phyloP scores from a whole-genome alignment of 2,329 filamentous ascomycete genomes.

The Arthrobotrys megalospora region DNA sequence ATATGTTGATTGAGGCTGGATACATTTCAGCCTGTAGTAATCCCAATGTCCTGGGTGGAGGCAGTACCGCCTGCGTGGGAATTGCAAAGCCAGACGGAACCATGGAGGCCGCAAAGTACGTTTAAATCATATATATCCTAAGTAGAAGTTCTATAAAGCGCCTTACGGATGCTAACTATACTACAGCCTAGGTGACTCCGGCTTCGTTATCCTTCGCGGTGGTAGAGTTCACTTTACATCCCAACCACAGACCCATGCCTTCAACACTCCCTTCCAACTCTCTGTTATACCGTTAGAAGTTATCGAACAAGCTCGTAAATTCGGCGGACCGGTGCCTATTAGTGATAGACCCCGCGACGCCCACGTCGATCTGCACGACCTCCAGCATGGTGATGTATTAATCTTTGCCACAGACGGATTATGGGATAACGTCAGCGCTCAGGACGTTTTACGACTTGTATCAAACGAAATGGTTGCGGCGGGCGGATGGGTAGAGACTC shows the following conservation, averaged over 20 bases:
- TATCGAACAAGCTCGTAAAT: slow-evolving; percentile 83
- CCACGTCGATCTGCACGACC: slow-evolving; percentile 80
- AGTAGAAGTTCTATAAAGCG: slow-evolving; percentile 9
- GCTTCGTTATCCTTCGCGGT: slow-evolving; percentile 87
- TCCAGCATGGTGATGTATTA: slow-evolving; percentile 93
- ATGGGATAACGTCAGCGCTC: slow-evolving; percentile 93
- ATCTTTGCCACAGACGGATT: slow-evolving; percentile 95
- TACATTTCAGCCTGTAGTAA: slow-evolving; percentile 87
- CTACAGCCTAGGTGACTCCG: slow-evolving; percentile 84
- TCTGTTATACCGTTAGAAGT: slow-evolving; percentile 87
- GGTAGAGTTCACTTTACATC: slow-evolving; percentile 89
- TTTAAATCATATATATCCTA: slow-evolving; percentile 14
- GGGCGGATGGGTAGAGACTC: slow-evolving; percentile 80
- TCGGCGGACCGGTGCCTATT: slow-evolving; percentile 81
- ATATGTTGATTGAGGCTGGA: slow-evolving; percentile 81
- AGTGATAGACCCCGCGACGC: slow-evolving; percentile 89
- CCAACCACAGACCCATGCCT: slow-evolving; percentile 90
- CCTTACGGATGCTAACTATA: slow-evolving; percentile 5
- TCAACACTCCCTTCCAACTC: slow-evolving; percentile 97
- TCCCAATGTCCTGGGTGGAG: slow-evolving; percentile 81
- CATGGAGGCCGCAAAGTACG: slow-evolving; percentile 86
- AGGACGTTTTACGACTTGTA: slow-evolving; percentile 86
- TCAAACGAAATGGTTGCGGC: slow-evolving; percentile 80
- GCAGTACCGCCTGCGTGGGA: slow-evolving; percentile 92
- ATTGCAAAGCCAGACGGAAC: slow-evolving; percentile 80